Evolutionary conservation across 2,329 filamentous ascomycete species (phyloP), one percentile per base, ranked within the genome.

Genomic region (Diaporthe citrichinensis): DNA sequence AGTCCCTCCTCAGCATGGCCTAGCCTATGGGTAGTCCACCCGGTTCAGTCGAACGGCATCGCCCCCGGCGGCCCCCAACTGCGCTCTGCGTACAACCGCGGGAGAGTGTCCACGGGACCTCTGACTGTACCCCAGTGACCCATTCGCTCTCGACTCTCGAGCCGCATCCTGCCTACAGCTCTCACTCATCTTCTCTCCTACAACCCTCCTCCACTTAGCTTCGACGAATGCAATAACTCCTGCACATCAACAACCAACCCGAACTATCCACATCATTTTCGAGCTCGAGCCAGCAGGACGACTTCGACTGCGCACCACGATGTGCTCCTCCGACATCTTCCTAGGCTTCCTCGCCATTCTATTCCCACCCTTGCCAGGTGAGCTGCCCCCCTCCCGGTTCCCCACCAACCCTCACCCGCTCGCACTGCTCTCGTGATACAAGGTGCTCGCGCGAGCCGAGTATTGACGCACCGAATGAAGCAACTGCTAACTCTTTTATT

Each of bases 351-450:
- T 93, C 78, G 92, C 92, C 81, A 86, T 93, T 76, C 85, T 93
- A 79, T 93, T 93, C 81, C 92, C 92, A 46, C 92, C 92, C 76
- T 84, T 93, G 73, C 87, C 92, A 76, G 91, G 91, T 93, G 87
- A 81, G 89, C 85, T 78, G 36, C 57, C 46, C 49, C 49, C 34
- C 39, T 46, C 53, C 31, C 46, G 8, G 17, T 5, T 31, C 46
- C 23, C 49, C 65, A 39, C 34, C 51, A n/a, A 4, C 15, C 31
- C 23, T 25, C 23, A 34, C 25, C 20, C 34, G 23, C 65, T 14
- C 14, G 53, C 46, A 9, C 59, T 46, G 20, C 58, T 67, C 31
- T 69, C 34, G 41, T 74, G 72, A 46, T 10, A 4, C 72, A 51
- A 28, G 36, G 14, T 57, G 23, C n/a, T 44, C 25, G 25, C 36